Base-by-base conservation (phyloP, 2,329 filamentous ascomycete genomes). In the Pleurostoma richardsiae region DNA sequence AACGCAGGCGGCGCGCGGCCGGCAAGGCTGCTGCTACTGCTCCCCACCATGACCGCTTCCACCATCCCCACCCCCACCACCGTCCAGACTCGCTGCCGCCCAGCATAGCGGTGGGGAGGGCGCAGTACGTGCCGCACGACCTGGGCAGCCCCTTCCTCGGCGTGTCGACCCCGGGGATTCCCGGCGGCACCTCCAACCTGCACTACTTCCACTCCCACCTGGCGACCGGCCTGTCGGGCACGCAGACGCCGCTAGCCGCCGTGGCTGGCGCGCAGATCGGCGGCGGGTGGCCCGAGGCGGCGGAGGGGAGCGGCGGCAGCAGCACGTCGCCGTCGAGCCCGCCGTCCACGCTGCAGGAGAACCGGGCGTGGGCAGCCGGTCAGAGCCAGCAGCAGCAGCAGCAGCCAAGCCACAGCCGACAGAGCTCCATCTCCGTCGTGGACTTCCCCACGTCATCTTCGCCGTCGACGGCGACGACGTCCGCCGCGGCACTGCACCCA, bases 141-240 rank as follows among this genome's bases (percentile, higher is more conserved):
- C 55, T 79, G 27, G 71, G 73, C 29, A 77, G 67, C 61, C 81
- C 71, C 56, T 85, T 78, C 65, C 71, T 79, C 56, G 84, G 73
- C 54, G 74, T 74, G 57, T 70, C 75, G n/a, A 81, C 79, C 26
- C 79, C 80, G 3, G 81, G 81, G 1, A 78, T 86, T 41, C 77
- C 86, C 4, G 86, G 87, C 48, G 86, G 85, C 30, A 85, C 86
- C 8, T 85, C 85, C 8, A 90, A 88, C 56, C 74, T 92, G 57
- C 85, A 85, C 62, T 94, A 92, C 65, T 92, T 94, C 59, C 88
- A 91, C 62, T 82, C 86, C 19, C 88, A 90, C 54, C 73, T 92
- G 4, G 80, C 83, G 6, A 77, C 79, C 29, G 83, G 83, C 4
- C 76, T 87, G 53, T 88, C 86, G 42, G 88, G 88, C 29, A 83